Evolutionary conservation across 768 basidiomycete genomes (phyloP).

Genomic region (Suillus subalutaceus): DNA sequence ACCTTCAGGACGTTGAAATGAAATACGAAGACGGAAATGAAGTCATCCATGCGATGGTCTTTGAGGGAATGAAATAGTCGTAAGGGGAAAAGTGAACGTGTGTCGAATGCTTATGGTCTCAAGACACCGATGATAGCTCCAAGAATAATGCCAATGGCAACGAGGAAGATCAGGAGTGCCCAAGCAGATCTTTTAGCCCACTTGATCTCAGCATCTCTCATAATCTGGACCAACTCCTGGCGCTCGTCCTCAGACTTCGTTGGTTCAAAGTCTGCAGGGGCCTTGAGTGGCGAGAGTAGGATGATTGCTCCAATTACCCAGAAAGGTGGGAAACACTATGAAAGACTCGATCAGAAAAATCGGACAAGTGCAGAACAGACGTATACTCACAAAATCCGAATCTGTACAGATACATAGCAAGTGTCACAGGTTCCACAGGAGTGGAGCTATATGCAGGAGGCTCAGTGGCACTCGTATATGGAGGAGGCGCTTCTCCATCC

Average conservation of each 20-base stretch:
- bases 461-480: slow-evolving; percentile 31
- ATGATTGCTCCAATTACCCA: slow-evolving; percentile 48
- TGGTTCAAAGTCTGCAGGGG: slow-evolving; percentile 31
- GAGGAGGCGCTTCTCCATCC: slow-evolving; percentile 27
- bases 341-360: slow-evolving; percentile 6
- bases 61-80: not conserved
- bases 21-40: slow-evolving; percentile 8
- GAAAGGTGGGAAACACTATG: slow-evolving; percentile 51
- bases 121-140: slow-evolving; percentile 13
- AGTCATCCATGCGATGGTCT: not conserved
- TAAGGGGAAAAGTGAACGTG: not conserved
- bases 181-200: slow-evolving; percentile 44
- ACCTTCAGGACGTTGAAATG: slow-evolving; percentile 3
- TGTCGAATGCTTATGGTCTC: slow-evolving; percentile 8
- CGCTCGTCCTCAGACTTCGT: slow-evolving; percentile 41
- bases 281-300: slow-evolving; percentile 42
- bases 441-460: slow-evolving; percentile 37
- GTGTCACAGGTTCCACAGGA: slow-evolving; percentile 42
- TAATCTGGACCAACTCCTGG: slow-evolving; percentile 30
- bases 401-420: slow-evolving; percentile 52
- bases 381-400: slow-evolving; percentile 49
- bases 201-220: slow-evolving; percentile 41
- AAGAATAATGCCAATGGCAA: slow-evolving; percentile 10
- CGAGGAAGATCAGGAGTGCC: slow-evolving; percentile 15
- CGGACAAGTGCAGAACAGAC: not conserved